These are phyloP conservation scores for Cystofilobasidium bisporidii DNA, from an alignment of 768 basidiomycete genomes.

Conservation along the genomic window DNA sequence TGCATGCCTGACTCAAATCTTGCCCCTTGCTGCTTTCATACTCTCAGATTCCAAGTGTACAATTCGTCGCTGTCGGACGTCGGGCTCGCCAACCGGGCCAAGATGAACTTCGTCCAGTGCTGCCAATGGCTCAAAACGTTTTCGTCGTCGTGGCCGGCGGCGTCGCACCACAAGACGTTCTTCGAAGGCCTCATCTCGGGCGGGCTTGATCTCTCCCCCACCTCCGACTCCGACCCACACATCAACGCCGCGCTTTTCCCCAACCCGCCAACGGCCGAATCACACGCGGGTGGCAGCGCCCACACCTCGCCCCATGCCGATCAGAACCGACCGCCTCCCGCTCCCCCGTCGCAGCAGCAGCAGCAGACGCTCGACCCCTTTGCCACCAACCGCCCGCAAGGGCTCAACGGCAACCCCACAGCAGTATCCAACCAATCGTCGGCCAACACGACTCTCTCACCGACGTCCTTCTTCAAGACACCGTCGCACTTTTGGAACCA, in stretches of 20 bases:
- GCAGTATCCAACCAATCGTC: too few species aligned
- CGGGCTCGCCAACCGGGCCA: conserved; percentile 29
- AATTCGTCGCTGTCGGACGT: conserved; percentile 30
- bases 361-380: too few species aligned
- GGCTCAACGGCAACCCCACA: not conserved
- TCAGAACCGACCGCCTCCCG: too few species aligned
- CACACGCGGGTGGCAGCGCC: too few species aligned
- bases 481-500: conserved; percentile 2
- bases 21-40: not conserved
- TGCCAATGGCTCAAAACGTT: conserved; percentile 34
- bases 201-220: not conserved
- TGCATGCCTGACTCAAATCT: too few species aligned
- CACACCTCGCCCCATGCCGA: too few species aligned
- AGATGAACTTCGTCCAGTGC: conserved; percentile 34
- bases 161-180: conserved; percentile 33
- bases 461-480: conserved; percentile 5
- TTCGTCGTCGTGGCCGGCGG: conserved; percentile 33
- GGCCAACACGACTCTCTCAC: not conserved
- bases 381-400: not conserved
- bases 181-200: conserved; percentile 31
- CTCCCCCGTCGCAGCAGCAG: too few species aligned
- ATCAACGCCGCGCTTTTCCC: not conserved
- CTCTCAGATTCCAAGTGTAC: conserved; percentile 28
- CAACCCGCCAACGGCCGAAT: too few species aligned
- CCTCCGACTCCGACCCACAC: not conserved